phyloP scores from a whole-genome alignment of 495 filamentous ascomycete genomes.

The Chaetomium fimeti region DNA sequence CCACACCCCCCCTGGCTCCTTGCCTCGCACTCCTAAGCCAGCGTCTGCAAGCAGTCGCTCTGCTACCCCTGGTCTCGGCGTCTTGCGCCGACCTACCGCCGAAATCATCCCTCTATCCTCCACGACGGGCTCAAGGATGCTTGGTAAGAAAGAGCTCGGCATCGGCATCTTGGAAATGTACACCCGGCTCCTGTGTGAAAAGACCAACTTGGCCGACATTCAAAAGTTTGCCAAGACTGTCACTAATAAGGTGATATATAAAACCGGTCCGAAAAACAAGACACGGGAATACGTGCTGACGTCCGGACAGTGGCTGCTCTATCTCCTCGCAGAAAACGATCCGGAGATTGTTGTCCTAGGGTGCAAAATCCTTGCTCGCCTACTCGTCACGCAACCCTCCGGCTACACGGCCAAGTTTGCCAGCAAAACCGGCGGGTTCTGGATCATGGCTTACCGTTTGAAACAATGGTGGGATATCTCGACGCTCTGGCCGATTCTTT shows the following conservation, averaged over 20 bases:
- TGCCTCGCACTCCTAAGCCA: slow-evolving; percentile 54
- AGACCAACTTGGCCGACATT: slow-evolving; percentile 63
- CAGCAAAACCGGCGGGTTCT: slow-evolving; percentile 80
- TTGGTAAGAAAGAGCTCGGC: slow-evolving; percentile 64
- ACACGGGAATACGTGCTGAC: slow-evolving; percentile 42
- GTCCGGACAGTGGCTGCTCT: slow-evolving; percentile 77
- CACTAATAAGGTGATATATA: slow-evolving; percentile 79
- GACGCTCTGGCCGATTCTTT: slow-evolving; percentile 82
- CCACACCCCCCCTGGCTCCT: slow-evolving; percentile 58
- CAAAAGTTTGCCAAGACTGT: slow-evolving; percentile 91
- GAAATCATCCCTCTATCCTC: slow-evolving; percentile 24
- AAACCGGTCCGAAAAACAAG: slow-evolving; percentile 23
- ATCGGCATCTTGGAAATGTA: slow-evolving; percentile 78
- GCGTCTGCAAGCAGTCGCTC: slow-evolving; percentile 41
- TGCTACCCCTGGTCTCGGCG: slow-evolving; percentile 35
- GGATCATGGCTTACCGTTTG: slow-evolving; percentile 75
- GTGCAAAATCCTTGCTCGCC: slow-evolving; percentile 81
- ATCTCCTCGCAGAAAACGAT: slow-evolving; percentile 85
- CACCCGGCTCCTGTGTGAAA: slow-evolving; percentile 74
- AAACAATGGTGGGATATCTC: slow-evolving; percentile 87
- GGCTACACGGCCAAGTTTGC: slow-evolving; percentile 81
- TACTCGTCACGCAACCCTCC: slow-evolving; percentile 75
- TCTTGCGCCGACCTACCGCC: slow-evolving; percentile 34
- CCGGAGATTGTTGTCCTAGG: slow-evolving; percentile 77
- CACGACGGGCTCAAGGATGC: slow-evolving; percentile 28